A percentile compares a stretch with the other conserved stretches of the same genome.
phyloP scores from a whole-genome alignment of 148 eudicot species.

The Persicaria maculosa region DNA sequence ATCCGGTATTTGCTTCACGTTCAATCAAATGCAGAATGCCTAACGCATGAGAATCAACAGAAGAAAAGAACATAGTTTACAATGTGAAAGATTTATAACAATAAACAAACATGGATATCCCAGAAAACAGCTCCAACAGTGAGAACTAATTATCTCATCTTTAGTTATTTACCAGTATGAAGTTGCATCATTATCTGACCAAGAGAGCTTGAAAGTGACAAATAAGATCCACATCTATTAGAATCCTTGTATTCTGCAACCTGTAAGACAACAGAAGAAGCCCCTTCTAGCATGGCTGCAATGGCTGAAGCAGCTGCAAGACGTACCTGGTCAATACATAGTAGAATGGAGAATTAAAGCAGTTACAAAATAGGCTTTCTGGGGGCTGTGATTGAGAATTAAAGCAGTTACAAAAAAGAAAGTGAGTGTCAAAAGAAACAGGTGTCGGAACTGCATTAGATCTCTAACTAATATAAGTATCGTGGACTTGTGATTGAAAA shows the following conservation, averaged over 20 bases:
- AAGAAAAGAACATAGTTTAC: constrained; percentile 7
- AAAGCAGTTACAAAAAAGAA: background rate
- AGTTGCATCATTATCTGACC: constrained; percentile 98
- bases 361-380: background rate
- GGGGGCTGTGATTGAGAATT: background rate
- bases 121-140: background rate
- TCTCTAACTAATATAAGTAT: background rate
- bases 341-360: background rate
- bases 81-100: background rate
- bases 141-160: background rate
- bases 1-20: constrained; percentile 62
- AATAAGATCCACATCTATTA: constrained; percentile 70
- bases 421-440: background rate
- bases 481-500: background rate
- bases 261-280: constrained; percentile 76
- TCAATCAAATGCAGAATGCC: constrained; percentile 74
- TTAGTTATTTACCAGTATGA: constrained; percentile 55
- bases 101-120: background rate
- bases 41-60: constrained; percentile 25
- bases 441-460: background rate
- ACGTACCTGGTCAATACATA: constrained; percentile 56
- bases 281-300: constrained; percentile 82
- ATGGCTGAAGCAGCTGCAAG: constrained; percentile 81
- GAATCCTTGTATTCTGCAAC: constrained; percentile 86
- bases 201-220: constrained; percentile 83